These are phyloP conservation scores for Amanita muscaria DNA, from an alignment of 768 basidiomycete genomes.

Conservation along the genomic window DNA sequence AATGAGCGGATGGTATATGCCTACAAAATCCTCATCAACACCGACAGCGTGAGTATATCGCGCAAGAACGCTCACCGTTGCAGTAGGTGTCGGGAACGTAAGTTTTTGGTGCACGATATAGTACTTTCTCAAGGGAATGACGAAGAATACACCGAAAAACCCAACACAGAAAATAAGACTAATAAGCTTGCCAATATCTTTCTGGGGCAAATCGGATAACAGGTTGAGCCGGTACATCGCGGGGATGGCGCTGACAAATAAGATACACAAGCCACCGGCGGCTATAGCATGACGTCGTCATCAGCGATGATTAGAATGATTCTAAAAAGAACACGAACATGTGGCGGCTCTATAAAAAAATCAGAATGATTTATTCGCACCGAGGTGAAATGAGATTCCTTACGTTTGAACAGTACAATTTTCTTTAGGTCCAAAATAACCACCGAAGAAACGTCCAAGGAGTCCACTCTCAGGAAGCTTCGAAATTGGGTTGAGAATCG, in stretches of 20 bases:
- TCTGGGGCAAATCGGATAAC: slow-evolving; percentile 32
- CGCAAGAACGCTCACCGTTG: slow-evolving; percentile 33
- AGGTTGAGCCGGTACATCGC: slow-evolving; percentile 51
- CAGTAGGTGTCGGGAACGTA: slow-evolving; percentile 57
- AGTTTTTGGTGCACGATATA: slow-evolving; percentile 57
- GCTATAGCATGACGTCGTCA: slow-evolving; percentile 23
- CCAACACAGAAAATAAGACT: slow-evolving; percentile 44
- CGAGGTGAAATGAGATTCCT: too few relatives aligned
- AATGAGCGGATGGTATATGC: slow-evolving; percentile 57
- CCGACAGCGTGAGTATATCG: too few relatives aligned
- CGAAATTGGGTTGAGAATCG: slow-evolving; percentile 50
- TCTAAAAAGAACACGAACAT: slow-evolving; percentile 23
- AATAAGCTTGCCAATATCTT: slow-evolving; percentile 49
- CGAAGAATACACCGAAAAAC: slow-evolving; percentile 61
- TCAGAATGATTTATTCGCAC: neutral
- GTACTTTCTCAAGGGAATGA: slow-evolving; percentile 51
- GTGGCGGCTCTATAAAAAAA: slow-evolving; percentile 38
- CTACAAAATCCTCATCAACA: slow-evolving; percentile 15
- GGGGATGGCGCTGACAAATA: slow-evolving; percentile 52
- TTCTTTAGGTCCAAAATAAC: slow-evolving; percentile 54
- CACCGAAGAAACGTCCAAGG: slow-evolving; percentile 38
- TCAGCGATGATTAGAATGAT: slow-evolving; percentile 7
- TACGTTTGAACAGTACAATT: slow-evolving; percentile 54
- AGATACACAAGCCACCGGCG: slow-evolving; percentile 48
- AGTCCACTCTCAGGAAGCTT: slow-evolving; percentile 39